Evolutionary conservation across 352 stramenopile genomes (phyloP), one percentile per base, ranked within the genome.

Genomic region (Phytophthora multivora): DNA sequence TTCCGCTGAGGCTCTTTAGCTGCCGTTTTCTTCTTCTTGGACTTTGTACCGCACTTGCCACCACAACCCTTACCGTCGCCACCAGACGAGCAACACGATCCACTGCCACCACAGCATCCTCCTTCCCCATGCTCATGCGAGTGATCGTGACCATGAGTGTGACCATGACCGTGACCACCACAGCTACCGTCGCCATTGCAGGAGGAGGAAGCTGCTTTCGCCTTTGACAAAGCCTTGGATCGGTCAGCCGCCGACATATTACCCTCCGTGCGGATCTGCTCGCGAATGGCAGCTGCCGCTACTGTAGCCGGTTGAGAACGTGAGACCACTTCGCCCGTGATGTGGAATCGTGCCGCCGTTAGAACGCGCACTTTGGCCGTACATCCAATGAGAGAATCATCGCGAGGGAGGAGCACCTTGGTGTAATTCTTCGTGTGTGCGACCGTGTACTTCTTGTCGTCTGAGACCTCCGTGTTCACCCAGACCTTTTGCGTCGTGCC

Each of bases 351-450:
- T 6, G 80, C 74, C 2, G 68, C 61, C 7, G 74, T 66, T 18
- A 79, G 56, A 35, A 96, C 73, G 45, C 71, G 63, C 12, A 95
- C 86, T 11, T 77, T 36, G 3, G 89, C 84, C 5, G 85, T 69
- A 67, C 82, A 93, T 8, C 88, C 88, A 26, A 90, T 83, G 25
- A 96, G 78, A 47, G 69, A 67, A 40, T 93, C 86, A 58, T 95
- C 80, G 10, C 81, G 77, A 26, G 67, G 60, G 19, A 97, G 60
- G 16, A 97, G 67, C 19, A 98, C 90, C 63, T 98, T 97, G n/a
- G 90, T 91, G 63, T 98, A 98, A 59, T 89, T 89, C 63, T 97
- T 96, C 0, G 90, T 97, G 68, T 98, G 92, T 18, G 75, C 88
- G 15, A 98, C 89, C 16, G 76, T 93, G 64, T 76, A 83, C 55